These are phyloP conservation scores for Termitomyces sp. DNA, from an alignment of 1,284 basidiomycete species.

Conservation along the genomic window DNA sequence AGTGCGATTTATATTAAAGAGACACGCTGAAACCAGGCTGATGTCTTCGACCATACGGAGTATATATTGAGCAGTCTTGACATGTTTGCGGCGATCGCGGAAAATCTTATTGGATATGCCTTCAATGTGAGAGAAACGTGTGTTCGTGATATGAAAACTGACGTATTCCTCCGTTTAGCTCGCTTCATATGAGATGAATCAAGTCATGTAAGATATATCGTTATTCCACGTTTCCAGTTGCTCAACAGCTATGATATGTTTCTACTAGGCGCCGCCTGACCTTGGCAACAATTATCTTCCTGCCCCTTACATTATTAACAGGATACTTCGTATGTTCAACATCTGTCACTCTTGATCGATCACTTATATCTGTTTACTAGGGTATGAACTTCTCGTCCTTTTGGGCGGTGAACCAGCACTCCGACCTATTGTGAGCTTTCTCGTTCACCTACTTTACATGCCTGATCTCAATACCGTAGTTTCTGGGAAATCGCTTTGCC, in stretches of 20 bases:
- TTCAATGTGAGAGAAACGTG: slow-evolving; percentile 43
- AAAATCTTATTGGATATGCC: slow-evolving; percentile 67
- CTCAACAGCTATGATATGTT: neutral
- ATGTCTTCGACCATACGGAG: slow-evolving; percentile 68
- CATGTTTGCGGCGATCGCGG: slow-evolving; percentile 61
- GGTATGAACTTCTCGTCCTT: slow-evolving; percentile 22
- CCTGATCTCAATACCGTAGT: slow-evolving; percentile 5
- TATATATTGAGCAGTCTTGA: slow-evolving; percentile 62
- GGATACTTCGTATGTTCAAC: slow-evolving; percentile 60
- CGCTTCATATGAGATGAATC: slow-evolving; percentile 57
- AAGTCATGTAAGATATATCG: slow-evolving; percentile 41
- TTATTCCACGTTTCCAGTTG: neutral
- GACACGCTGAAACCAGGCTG: slow-evolving; percentile 36
- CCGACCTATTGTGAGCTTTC: slow-evolving; percentile 19
- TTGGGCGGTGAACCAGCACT: slow-evolving; percentile 17
- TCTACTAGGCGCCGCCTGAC: slow-evolving; percentile 48
- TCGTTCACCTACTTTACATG: neutral
- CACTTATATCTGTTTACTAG: slow-evolving; percentile 6
- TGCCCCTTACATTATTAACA: slow-evolving; percentile 63
- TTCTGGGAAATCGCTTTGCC: slow-evolving; percentile 23
- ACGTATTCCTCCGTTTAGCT: slow-evolving; percentile 30
- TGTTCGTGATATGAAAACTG: neutral
- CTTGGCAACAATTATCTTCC: slow-evolving; percentile 60
- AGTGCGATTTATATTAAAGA: neutral
- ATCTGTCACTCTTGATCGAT: neutral